Percentiles rank a stretch among this genome's conserved stretches.
phyloP scores from a whole-genome alignment of 257 asterid species.

The Solanum sejunctum region DNA sequence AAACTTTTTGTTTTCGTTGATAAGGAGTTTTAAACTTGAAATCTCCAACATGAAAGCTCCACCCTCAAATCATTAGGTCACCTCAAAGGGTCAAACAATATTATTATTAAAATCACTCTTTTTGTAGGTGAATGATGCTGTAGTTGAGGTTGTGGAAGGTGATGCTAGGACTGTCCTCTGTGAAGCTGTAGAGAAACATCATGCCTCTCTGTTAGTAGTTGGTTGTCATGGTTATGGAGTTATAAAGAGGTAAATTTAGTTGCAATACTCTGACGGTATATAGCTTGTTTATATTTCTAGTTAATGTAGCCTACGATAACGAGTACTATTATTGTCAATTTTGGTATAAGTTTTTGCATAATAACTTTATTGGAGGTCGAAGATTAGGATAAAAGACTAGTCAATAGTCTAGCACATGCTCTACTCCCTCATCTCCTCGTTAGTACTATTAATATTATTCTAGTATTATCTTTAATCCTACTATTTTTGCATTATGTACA shows the following conservation, averaged over 20 bases:
- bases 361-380: neutral
- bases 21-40: no score
- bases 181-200: slow-evolving; percentile 67
- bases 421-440: neutral
- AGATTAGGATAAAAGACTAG: neutral
- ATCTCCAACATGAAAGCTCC: no score
- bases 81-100: no score
- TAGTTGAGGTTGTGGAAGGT: slow-evolving; percentile 46
- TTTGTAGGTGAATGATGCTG: slow-evolving; percentile 42
- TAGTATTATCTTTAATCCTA: neutral
- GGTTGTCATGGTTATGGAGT: slow-evolving; percentile 98
- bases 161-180: slow-evolving; percentile 88
- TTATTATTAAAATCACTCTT: neutral
- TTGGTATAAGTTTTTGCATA: neutral
- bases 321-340: neutral
- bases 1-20: no score
- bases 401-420: neutral
- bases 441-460: no score
- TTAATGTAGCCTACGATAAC: no score
- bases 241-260: slow-evolving; percentile 47
- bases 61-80: no score
- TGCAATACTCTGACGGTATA: neutral
- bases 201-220: slow-evolving; percentile 61
- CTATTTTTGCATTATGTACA: neutral
- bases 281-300: neutral